Evolutionary conservation across 2,329 filamentous ascomycete species (phyloP).

Genomic region (Trichoderma simmonsii): DNA sequence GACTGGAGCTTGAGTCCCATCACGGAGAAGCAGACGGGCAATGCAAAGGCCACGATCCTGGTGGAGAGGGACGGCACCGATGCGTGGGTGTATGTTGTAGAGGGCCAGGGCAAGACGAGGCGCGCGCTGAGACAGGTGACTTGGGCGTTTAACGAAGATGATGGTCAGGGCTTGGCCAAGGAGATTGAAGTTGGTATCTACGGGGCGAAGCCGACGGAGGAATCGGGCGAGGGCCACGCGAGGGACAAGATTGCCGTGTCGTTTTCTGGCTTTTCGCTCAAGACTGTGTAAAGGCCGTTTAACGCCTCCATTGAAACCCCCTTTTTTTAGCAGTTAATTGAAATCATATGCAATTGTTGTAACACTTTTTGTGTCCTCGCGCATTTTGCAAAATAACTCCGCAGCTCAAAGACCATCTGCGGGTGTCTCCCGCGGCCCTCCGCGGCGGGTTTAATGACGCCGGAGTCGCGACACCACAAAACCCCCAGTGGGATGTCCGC

Average conservation of each 20-base stretch:
- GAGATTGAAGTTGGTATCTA: constrained; percentile 20
- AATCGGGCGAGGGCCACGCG: constrained; percentile 9
- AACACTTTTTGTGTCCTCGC: not conserved
- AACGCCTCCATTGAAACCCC: not conserved
- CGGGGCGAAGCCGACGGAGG: constrained; percentile 23
- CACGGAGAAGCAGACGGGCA: constrained; percentile 15
- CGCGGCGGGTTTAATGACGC: not conserved
- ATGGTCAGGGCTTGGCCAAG: constrained; percentile 15
- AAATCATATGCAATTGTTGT: not conserved
- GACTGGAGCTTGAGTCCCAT: constrained; percentile 22
- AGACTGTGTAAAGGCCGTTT: not conserved
- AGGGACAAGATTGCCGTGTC: constrained; percentile 19
- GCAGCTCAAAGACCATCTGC: not conserved
- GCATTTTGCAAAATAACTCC: not conserved
- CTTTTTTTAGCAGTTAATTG: not conserved
- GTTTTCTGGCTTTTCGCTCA: constrained; percentile 19
- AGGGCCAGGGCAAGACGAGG: not conserved
- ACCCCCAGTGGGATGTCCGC: not conserved
- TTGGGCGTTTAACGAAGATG: constrained; percentile 21
- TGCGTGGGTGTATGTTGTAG: constrained; percentile 22
- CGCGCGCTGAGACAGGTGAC: constrained; percentile 21
- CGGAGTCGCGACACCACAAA: not conserved
- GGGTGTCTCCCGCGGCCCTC: not conserved
- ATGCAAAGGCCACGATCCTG: constrained; percentile 16
- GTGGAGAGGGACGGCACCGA: constrained; percentile 21